Evolutionary conservation across 495 filamentous ascomycete genomes (phyloP).

Genomic region (Podospora anserina): DNA sequence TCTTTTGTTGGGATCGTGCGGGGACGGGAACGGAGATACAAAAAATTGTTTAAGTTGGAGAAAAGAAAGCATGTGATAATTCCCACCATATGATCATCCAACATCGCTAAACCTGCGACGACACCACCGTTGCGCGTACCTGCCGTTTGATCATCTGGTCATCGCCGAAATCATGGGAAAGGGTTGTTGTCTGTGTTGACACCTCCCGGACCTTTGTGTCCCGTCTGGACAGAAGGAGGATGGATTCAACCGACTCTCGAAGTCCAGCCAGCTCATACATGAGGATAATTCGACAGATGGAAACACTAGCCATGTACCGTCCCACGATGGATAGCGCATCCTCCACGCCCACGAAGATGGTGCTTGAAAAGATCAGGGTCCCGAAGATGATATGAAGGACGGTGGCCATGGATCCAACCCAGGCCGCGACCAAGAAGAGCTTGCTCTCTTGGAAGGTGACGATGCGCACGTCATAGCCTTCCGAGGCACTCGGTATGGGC

Average conservation of each 20-base stretch:
- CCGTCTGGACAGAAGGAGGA: too few relatives aligned
- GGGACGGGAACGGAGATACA: not conserved
- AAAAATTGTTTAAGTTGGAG: not conserved
- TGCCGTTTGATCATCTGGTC: too few relatives aligned
- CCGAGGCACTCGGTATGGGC: not conserved
- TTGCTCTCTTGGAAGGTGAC: constrained; percentile 2
- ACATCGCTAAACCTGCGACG: not conserved
- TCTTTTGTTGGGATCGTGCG: not conserved
- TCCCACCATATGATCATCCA: not conserved
- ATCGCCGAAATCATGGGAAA: too few relatives aligned
- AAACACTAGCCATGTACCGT: not conserved
- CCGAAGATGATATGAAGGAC: not conserved
- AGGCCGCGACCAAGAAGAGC: not conserved
- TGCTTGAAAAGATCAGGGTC: not conserved
- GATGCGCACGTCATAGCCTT: not conserved
- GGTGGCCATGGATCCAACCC: not conserved
- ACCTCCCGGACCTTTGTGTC: too few relatives aligned
- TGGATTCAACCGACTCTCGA: not conserved
- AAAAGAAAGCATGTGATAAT: not conserved
- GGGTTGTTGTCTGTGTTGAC: too few relatives aligned
- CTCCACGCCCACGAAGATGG: not conserved
- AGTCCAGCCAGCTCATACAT: not conserved
- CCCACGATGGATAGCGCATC: not conserved
- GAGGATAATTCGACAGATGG: not conserved
- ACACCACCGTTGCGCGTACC: not conserved